Percentiles rank a stretch among this genome's conserved stretches.
Evolutionary conservation across 768 basidiomycete species (phyloP).

Genomic region (Glaciozyma martinii): DNA sequence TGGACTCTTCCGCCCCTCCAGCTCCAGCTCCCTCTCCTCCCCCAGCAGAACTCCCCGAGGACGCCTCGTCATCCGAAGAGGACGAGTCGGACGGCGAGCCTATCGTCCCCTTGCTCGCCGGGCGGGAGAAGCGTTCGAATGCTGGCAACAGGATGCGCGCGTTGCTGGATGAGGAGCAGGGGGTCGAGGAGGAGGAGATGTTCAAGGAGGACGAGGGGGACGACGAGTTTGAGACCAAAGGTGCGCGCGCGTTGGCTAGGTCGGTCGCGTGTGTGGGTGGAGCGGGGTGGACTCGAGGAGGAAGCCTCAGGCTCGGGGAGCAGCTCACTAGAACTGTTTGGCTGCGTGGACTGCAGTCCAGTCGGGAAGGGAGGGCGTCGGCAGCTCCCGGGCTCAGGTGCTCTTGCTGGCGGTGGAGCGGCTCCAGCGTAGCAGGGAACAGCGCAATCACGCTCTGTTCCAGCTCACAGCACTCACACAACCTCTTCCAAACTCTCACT

Average conservation of each 20-base stretch:
- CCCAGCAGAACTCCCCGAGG: too few species aligned
- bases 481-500: not conserved
- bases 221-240: slow-evolving; percentile 60
- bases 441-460: not conserved
- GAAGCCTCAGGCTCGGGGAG: too few species aligned
- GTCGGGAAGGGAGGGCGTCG: too few species aligned
- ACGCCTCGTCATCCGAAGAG: too few species aligned
- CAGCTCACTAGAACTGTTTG: too few species aligned
- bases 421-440: not conserved
- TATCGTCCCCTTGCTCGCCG: slow-evolving; percentile 18
- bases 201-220: slow-evolving; percentile 62
- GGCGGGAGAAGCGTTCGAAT: slow-evolving; percentile 12
- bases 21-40: too few species aligned
- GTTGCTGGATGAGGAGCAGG: slow-evolving; percentile 22
- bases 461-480: too few species aligned
- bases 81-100: slow-evolving; percentile 10
- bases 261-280: too few species aligned
- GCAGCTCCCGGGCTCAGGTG: too few species aligned
- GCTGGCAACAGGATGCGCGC: slow-evolving; percentile 26
- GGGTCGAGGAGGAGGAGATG: slow-evolving; percentile 48
- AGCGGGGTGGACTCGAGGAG: too few species aligned
- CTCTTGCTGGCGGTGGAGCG: not conserved
- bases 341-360: too few species aligned
- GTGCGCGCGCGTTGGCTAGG: slow-evolving; percentile 38
- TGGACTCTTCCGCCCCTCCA: too few species aligned